These are phyloP conservation scores for Inonotus hispidus DNA, from an alignment of 1,284 basidiomycete genomes.

Conservation along the genomic window DNA sequence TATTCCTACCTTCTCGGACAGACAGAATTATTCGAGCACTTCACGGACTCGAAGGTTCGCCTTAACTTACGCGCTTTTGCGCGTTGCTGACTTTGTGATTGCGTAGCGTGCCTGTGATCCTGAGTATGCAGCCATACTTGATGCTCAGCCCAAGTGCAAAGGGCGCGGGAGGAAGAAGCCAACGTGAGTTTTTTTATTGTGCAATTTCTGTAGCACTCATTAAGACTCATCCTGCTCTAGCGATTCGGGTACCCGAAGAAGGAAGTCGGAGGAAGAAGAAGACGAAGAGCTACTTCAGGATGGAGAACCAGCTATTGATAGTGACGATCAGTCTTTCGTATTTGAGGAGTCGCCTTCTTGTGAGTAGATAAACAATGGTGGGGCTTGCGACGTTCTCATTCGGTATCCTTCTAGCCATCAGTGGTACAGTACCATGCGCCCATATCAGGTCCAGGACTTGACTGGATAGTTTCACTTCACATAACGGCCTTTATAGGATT, in stretches of 20 bases:
- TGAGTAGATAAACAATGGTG: constrained; percentile 35
- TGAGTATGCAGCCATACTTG: constrained; percentile 87
- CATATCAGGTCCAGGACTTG: constrained; percentile 93
- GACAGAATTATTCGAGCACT: constrained; percentile 94
- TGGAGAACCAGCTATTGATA: constrained; percentile 72
- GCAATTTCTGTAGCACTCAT: too few relatives aligned
- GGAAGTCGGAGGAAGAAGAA: constrained; percentile 98
- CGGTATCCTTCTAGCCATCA: constrained; percentile 54
- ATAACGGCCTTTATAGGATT: constrained; percentile 92
- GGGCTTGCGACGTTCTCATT: neutral
- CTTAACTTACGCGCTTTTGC: neutral
- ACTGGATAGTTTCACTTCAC: constrained; percentile 96
- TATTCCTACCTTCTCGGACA: constrained; percentile 94
- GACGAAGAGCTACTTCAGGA: constrained; percentile 93
- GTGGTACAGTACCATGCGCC: constrained; percentile 88
- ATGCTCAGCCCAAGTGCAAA: constrained; percentile 76
- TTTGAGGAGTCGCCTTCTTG: constrained; percentile 91
- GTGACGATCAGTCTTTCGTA: constrained; percentile 82
- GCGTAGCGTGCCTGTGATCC: constrained; percentile 79
- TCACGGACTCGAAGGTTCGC: constrained; percentile 86
- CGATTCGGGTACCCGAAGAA: constrained; percentile 75
- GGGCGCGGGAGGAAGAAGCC: constrained; percentile 79
- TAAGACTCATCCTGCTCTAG: constrained; percentile 30
- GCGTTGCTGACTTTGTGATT: constrained; percentile 2
- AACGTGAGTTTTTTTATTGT: constrained; percentile 48